Conservation (phyloP, 139 green algal species). For the Chlorella sp. region DNA sequence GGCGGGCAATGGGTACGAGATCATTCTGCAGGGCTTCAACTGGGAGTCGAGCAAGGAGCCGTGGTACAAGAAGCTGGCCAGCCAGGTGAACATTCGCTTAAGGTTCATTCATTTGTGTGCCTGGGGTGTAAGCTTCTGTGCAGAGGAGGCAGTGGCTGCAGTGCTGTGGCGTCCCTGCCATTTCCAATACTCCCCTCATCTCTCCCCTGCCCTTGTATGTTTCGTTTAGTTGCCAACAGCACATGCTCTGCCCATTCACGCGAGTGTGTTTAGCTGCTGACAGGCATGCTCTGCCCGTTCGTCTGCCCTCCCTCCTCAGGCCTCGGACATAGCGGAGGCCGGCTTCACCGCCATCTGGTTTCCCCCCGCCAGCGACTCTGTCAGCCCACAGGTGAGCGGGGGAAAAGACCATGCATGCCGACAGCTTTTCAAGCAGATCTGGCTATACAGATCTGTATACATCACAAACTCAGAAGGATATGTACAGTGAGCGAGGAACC, state of each 20-base stretch:
- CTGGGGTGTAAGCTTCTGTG: background rate
- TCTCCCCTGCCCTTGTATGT: background rate
- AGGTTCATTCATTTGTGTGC: too few relatives aligned
- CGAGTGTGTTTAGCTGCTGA: too few relatives aligned
- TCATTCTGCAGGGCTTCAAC: slow-evolving; percentile 97
- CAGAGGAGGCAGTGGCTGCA: background rate
- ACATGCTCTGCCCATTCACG: too few relatives aligned
- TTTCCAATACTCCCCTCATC: background rate
- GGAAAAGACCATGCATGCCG: background rate
- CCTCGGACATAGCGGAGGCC: slow-evolving; percentile 72
- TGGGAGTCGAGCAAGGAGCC: slow-evolving; percentile 88
- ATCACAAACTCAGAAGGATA: too few relatives aligned
- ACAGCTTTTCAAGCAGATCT: too few relatives aligned
- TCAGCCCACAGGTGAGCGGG: slow-evolving; percentile 71
- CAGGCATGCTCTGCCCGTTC: too few relatives aligned
- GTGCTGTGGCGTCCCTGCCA: background rate
- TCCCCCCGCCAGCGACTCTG: slow-evolving; percentile 90
- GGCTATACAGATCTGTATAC: too few relatives aligned
- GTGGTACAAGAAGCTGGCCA: slow-evolving; percentile 66
- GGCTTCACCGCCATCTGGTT: slow-evolving; percentile 96
- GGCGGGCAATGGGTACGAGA: slow-evolving; percentile 87
- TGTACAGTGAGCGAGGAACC: too few relatives aligned
- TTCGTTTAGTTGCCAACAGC: too few relatives aligned
- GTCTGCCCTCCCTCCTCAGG: slow-evolving; percentile 1
- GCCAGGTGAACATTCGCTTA: background rate